Base-by-base conservation (phyloP, 2,329 filamentous ascomycete genomes). In the Aspergillus luchuensis region DNA sequence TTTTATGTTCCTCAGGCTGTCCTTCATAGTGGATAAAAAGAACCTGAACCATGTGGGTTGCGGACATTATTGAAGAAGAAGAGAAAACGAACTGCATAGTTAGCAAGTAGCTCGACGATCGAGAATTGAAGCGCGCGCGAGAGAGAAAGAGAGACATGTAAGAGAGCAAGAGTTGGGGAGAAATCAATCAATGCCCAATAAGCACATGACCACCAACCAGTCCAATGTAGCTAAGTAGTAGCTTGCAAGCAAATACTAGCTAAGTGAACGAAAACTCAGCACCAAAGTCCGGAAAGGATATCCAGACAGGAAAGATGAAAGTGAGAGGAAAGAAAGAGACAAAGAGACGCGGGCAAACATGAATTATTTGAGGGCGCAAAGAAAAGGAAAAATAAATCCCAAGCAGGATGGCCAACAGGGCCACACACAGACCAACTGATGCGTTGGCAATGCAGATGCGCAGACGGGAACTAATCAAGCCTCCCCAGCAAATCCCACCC, bases 381-480 rank as follows among this genome's bases (percentile, higher is more conserved):
- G 11, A 36, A 36, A 36, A 36, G 10, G 10, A 36, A 36, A 13
- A 36, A 36, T 36, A 36, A 13, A 10, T 30, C 5, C 33, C 11
- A 48, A 58, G 39, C 21, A 60, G 56, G 28, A 56, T 51, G 52
- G 38, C 33, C 58, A 56, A 48, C 19, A 58, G 55, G 43, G 49
- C 58, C 63, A 63, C 64, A 70, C 68, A 70, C 68, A 67, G 67
- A 69, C 68, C 68, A 70, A 65, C 56, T 66, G 68, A 69, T 70
- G 68, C 63, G 68, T 70, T 70, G 68, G 68, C 68, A 68, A 59
- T 70, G 68, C 68, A 70, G 68, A 62, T 66, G 64, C 63, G 64
- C 60, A 62, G 65, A 64, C 66, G 66, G 66, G 64, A 63, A 63
- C 65, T 68, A 68, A 67, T 62, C 63, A 63, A 64, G 59, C 63